These are phyloP conservation scores for Pseudogymnoascus sp. DNA, from an alignment of 2,329 filamentous ascomycete species.

Conservation along the genomic window DNA sequence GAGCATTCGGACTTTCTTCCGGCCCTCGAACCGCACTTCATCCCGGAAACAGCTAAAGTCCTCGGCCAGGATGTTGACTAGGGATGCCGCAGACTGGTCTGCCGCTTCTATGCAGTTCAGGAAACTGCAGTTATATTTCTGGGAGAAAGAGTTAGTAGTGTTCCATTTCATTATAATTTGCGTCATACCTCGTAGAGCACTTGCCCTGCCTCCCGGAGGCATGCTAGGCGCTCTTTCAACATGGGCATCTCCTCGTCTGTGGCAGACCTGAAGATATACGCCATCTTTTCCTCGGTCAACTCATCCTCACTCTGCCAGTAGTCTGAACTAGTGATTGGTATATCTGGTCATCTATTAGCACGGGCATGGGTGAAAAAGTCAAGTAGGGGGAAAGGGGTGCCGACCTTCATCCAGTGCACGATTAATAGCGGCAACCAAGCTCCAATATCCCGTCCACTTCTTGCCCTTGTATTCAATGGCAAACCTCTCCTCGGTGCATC, in stretches of 20 bases:
- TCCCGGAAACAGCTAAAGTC: conserved; percentile 85
- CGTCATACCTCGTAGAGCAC: conserved; percentile 66
- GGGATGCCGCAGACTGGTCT: conserved; percentile 67
- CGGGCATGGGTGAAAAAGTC: conserved; percentile 11
- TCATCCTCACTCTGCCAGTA: conserved; percentile 77
- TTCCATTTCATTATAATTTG: neutral
- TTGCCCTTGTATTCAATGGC: conserved; percentile 73
- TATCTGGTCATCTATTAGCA: conserved; percentile 42
- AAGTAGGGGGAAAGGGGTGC: conserved; percentile 18
- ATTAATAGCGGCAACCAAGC: conserved; percentile 78
- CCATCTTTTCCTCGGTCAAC: conserved; percentile 67
- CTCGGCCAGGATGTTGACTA: conserved; percentile 78
- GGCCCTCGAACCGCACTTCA: conserved; percentile 66
- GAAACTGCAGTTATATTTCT: conserved; percentile 73
- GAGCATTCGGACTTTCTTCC: conserved; percentile 67
- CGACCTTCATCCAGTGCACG: conserved; percentile 80
- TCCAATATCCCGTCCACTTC: conserved; percentile 93
- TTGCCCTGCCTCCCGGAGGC: conserved; percentile 73
- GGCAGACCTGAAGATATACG: conserved; percentile 75
- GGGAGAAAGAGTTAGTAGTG: conserved; percentile 15
- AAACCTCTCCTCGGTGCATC: conserved; percentile 61
- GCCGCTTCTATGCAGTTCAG: conserved; percentile 66
- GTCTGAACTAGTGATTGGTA: conserved; percentile 79
- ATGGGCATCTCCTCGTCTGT: conserved; percentile 85
- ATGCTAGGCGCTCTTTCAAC: conserved; percentile 67